phyloP scores from a whole-genome alignment of 192 early-diverging fungal species.

The Backusella westeae region DNA sequence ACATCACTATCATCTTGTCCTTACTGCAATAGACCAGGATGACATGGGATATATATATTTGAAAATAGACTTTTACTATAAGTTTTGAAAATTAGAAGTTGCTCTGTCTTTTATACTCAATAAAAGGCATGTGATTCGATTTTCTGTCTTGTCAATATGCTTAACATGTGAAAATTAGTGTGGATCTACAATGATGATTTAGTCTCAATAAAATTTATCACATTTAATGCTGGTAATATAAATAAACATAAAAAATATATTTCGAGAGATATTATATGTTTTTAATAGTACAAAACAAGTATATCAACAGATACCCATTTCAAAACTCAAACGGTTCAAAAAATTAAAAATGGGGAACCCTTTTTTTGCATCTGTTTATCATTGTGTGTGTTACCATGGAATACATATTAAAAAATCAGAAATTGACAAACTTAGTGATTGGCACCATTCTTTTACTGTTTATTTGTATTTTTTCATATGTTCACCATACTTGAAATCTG shows the following conservation, averaged over 20 bases:
- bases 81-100: not conserved
- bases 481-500: no score
- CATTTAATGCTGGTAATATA: no score
- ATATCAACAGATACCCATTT: no score
- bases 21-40: conserved; percentile 8
- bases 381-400: not conserved
- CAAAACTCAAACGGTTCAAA: no score
- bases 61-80: not conserved
- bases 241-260: no score
- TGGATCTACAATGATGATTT: not conserved
- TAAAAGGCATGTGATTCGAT: not conserved
- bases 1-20: not conserved
- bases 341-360: no score
- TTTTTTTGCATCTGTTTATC: not conserved
- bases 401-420: not conserved
- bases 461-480: not conserved
- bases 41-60: not conserved
- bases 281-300: no score
- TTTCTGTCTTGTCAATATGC: not conserved
- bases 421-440: not conserved
- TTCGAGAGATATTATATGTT: no score
- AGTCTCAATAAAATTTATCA: no score
- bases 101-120: not conserved
- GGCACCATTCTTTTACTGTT: not conserved
- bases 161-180: not conserved